Percentiles rank a stretch among this genome's conserved stretches.
Evolutionary conservation across 2,329 filamentous ascomycete species (phyloP).

Genomic region (Podosphaera leucotricha): DNA sequence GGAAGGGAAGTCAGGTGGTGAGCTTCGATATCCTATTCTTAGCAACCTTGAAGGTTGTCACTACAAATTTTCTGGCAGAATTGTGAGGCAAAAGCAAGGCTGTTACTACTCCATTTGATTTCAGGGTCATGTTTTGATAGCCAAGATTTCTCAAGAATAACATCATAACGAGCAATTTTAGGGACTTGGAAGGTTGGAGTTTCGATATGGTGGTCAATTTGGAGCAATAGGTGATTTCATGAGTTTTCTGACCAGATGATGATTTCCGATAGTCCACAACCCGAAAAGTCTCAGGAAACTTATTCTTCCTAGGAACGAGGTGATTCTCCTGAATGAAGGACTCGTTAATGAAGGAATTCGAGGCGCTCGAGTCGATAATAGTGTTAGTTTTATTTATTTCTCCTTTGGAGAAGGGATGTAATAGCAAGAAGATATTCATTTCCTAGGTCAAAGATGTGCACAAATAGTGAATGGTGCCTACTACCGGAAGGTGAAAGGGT

Average conservation of each 20-base stretch:
- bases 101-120: slow-evolving; percentile 1
- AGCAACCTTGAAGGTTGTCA: no score
- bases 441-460: slow-evolving; percentile 1
- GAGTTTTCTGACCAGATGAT: neutral
- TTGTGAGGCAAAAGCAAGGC: neutral
- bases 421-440: neutral
- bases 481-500: neutral
- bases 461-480: neutral
- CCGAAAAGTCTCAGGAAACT: neutral
- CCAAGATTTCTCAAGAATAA: slow-evolving; percentile 1
- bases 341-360: neutral
- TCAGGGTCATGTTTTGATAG: neutral
- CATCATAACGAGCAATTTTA: slow-evolving; percentile 1
- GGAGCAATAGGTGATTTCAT: neutral
- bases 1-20: no score
- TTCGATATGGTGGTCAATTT: neutral
- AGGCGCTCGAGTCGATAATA: slow-evolving; percentile 1
- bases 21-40: no score
- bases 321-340: neutral
- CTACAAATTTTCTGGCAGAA: neutral
- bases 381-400: neutral
- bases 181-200: neutral
- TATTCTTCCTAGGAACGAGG: neutral
- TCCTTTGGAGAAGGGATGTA: neutral
- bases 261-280: neutral